These are phyloP conservation scores for Botrytis fabae DNA, from an alignment of 2,329 filamentous ascomycete species.

Conservation along the genomic window DNA sequence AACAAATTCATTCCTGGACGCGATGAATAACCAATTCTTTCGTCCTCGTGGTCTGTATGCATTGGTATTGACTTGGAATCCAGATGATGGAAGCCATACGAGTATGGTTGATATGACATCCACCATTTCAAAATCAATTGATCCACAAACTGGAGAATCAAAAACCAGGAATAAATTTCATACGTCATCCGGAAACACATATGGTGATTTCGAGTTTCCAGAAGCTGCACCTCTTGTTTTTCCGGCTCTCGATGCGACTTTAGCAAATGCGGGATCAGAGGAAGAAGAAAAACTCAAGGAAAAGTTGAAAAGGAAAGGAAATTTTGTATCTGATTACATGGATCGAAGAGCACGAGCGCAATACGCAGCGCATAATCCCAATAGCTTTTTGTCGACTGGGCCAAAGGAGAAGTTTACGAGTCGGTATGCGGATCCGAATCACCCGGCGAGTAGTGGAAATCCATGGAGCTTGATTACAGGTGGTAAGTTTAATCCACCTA, in stretches of 20 bases:
- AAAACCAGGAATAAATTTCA: constrained; percentile 15
- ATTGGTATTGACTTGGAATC: constrained; percentile 55
- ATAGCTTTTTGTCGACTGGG: constrained; percentile 42
- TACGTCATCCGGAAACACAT: constrained; percentile 42
- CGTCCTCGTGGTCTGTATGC: constrained; percentile 55
- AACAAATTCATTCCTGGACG: constrained; percentile 54
- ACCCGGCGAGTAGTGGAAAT: constrained; percentile 51
- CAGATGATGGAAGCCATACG: constrained; percentile 36
- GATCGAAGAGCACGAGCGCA: constrained; percentile 43
- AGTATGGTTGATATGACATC: constrained; percentile 41
- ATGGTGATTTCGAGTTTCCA: constrained; percentile 43
- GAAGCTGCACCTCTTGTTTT: constrained; percentile 45
- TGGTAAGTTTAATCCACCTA: constrained; percentile 42
- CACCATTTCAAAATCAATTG: constrained; percentile 38
- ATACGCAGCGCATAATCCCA: constrained; percentile 43
- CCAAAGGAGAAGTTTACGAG: constrained; percentile 46
- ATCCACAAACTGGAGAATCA: constrained; percentile 27
- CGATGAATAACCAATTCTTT: constrained; percentile 58
- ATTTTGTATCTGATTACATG: constrained; percentile 34
- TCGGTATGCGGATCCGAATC: constrained; percentile 52
- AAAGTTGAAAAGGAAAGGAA: constrained; percentile 43
- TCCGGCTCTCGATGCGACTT: constrained; percentile 39
- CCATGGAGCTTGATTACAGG: constrained; percentile 47
- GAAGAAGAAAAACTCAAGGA: constrained; percentile 35
- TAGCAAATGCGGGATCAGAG: constrained; percentile 14